Base-by-base conservation (phyloP, 768 basidiomycete species). In the Gloeophyllum trabeum region DNA sequence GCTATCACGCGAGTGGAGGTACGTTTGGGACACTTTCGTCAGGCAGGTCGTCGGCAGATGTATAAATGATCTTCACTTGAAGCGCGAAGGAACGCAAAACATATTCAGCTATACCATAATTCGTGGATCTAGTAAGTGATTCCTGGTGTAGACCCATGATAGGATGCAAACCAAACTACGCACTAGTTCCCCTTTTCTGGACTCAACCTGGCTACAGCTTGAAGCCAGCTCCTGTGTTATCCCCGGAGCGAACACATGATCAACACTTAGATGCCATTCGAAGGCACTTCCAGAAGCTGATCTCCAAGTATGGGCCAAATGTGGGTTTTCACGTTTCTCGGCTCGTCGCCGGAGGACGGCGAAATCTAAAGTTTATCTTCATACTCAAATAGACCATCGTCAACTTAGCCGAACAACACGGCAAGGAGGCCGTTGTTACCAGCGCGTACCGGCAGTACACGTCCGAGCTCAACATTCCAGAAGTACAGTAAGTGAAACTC, bases 101-200 rank as follows among this genome's bases (percentile, higher is more conserved):
- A 62, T 87, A 7, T 94, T 94, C 57, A 79, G 86, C 47, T 89
- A 91, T 59, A 76, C 93, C 1, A 91, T 98, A 60, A 73, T 89
- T 41, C 72, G 96, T 51, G 96, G 93, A 16, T 97, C 93, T 22
- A 89, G 90, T 88, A 46, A 45, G 79, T 65, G 24, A 41, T n/a
- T n/a, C n/a, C n/a, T n/a, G n/a, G n/a, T n/a, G n/a, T n/a, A n/a
- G n/a, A n/a, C n/a, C n/a, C n/a, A n/a, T n/a, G n/a, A n/a, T n/a
- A n/a, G n/a, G n/a, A n/a, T n/a, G n/a, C n/a, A n/a, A n/a, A n/a
- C n/a, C n/a, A n/a, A n/a, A n/a, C n/a, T n/a, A n/a, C n/a, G n/a
- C n/a, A n/a, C 16, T 19, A 92, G 89, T 97, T 44, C 93, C 93
- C 2, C 67, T 97, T 21, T 93, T 80, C 56, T 97, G 93, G 93